Evolutionary conservation across 495 filamentous ascomycete species (phyloP).

Genomic region (Aspergillus ellipticus): DNA sequence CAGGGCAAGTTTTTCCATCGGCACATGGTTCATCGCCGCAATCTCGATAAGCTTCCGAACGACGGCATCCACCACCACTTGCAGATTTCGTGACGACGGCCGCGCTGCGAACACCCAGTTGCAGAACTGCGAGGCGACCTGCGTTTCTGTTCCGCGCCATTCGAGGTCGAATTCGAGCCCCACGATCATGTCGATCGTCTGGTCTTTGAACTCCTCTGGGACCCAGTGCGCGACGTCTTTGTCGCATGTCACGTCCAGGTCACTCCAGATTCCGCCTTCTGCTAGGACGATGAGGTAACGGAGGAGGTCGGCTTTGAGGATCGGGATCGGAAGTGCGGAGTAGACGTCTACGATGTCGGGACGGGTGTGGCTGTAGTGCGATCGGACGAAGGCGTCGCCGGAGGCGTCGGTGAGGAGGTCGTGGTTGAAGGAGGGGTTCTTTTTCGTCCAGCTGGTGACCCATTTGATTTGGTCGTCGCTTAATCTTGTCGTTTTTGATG

Average conservation of each 20-base stretch:
- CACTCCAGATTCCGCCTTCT: slow-evolving; percentile 56
- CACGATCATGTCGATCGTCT: slow-evolving; percentile 34
- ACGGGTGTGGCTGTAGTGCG: slow-evolving; percentile 23
- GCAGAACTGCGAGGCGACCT: slow-evolving; percentile 36
- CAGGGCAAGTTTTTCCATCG: slow-evolving; percentile 15
- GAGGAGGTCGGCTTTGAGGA: slow-evolving; percentile 54
- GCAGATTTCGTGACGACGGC: slow-evolving; percentile 29
- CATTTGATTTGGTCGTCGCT: slow-evolving; percentile 19
- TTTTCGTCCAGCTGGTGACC: slow-evolving; percentile 25
- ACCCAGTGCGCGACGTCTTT: slow-evolving; percentile 48
- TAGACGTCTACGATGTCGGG: slow-evolving; percentile 42
- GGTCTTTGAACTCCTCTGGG: slow-evolving; percentile 41
- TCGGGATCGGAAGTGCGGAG: slow-evolving; percentile 37
- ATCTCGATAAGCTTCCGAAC: slow-evolving; percentile 28
- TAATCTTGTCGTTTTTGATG: slow-evolving; percentile 15
- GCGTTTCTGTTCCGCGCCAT: slow-evolving; percentile 26
- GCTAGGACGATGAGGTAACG: slow-evolving; percentile 56
- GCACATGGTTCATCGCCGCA: slow-evolving; percentile 17
- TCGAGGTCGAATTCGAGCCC: slow-evolving; percentile 41
- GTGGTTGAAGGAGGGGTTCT: slow-evolving; percentile 24
- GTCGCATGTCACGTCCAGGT: slow-evolving; percentile 55
- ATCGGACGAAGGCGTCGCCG: slow-evolving; percentile 25
- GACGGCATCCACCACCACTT: slow-evolving; percentile 30
- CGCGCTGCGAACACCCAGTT: slow-evolving; percentile 38
- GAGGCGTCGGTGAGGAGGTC: slow-evolving; percentile 33